Evolutionary conservation across 306 rosid genomes (phyloP).

Genomic region (Fragaria nilgerrensis): DNA sequence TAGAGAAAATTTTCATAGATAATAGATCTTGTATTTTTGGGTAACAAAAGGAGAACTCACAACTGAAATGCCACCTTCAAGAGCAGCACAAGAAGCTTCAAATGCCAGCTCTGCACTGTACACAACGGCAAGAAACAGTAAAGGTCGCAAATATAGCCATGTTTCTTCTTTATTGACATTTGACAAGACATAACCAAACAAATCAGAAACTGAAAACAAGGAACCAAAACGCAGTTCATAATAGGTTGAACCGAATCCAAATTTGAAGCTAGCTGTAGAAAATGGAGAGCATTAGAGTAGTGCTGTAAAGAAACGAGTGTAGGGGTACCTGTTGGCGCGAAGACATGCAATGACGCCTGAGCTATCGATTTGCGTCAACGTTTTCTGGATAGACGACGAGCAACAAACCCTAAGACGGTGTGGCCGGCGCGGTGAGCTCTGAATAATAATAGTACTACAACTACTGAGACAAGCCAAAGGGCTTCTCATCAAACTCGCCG

Average conservation of each 20-base stretch:
- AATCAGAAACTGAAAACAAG: not conserved
- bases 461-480: constrained; percentile 18
- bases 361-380: constrained; percentile 45
- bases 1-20: not conserved
- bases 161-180: not conserved
- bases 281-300: not conserved
- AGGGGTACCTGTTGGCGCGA: constrained; percentile 61
- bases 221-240: not conserved
- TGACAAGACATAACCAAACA: not conserved
- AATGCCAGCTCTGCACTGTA: constrained; percentile 77
- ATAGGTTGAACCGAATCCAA: too few species aligned
- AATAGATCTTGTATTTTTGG: too few species aligned
- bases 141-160: constrained; percentile 2
- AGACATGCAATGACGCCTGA: constrained; percentile 94
- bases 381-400: constrained; percentile 32
- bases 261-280: not conserved
- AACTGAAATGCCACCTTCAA: constrained; percentile 72
- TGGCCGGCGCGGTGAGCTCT: constrained; percentile 9
- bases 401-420: constrained; percentile 33
- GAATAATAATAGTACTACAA: not conserved
- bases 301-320: not conserved
- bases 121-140: constrained; percentile 20
- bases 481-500: constrained; percentile 14
- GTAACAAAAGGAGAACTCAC: constrained; percentile 46
- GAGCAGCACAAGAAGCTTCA: constrained; percentile 87